Evolutionary conservation across 2,329 filamentous ascomycete genomes (phyloP).

Genomic region (Dactylellina parvicollis): DNA sequence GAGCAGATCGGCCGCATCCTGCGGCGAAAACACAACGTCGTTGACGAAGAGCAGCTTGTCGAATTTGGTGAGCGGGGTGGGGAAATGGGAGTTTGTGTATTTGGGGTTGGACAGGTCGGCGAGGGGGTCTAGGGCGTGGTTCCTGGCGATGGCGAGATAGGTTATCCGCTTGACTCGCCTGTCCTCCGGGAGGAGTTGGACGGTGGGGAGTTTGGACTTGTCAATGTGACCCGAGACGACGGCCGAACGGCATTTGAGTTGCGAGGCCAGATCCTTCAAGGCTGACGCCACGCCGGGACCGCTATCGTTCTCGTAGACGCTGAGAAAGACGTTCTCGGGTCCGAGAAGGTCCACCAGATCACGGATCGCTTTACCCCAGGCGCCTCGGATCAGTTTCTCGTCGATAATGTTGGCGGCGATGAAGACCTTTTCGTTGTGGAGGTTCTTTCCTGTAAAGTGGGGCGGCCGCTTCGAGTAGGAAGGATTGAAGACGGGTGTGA

Average conservation of each 20-base stretch:
- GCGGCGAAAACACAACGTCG: slow-evolving; percentile 69
- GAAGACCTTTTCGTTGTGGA: slow-evolving; percentile 72
- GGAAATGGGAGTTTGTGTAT: slow-evolving; percentile 26
- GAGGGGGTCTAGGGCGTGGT: slow-evolving; percentile 74
- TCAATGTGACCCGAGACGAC: slow-evolving; percentile 69
- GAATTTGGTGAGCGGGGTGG: slow-evolving; percentile 60
- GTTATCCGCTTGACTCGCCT: slow-evolving; percentile 76
- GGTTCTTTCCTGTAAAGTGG: slow-evolving; percentile 60
- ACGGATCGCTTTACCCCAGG: slow-evolving; percentile 72
- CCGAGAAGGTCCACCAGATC: slow-evolving; percentile 74
- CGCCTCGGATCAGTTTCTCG: slow-evolving; percentile 70
- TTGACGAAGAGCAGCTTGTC: slow-evolving; percentile 73
- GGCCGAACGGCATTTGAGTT: slow-evolving; percentile 64
- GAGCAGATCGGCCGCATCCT: slow-evolving; percentile 69
- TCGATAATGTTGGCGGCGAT: slow-evolving; percentile 78
- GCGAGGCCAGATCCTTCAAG: slow-evolving; percentile 65
- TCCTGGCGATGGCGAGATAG: slow-evolving; percentile 77
- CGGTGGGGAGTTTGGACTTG: slow-evolving; percentile 68
- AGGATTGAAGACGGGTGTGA: slow-evolving; percentile 62
- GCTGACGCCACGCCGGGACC: slow-evolving; percentile 68
- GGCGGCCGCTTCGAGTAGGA: slow-evolving; percentile 61
- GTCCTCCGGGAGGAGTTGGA: slow-evolving; percentile 71
- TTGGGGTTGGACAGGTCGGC: slow-evolving; percentile 38
- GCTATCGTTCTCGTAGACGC: slow-evolving; percentile 78
- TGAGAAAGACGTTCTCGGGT: slow-evolving; percentile 74